These are phyloP conservation scores for Isoetes taiwanensis DNA, from an alignment of 75 land plant genomes.

Conservation along the genomic window DNA sequence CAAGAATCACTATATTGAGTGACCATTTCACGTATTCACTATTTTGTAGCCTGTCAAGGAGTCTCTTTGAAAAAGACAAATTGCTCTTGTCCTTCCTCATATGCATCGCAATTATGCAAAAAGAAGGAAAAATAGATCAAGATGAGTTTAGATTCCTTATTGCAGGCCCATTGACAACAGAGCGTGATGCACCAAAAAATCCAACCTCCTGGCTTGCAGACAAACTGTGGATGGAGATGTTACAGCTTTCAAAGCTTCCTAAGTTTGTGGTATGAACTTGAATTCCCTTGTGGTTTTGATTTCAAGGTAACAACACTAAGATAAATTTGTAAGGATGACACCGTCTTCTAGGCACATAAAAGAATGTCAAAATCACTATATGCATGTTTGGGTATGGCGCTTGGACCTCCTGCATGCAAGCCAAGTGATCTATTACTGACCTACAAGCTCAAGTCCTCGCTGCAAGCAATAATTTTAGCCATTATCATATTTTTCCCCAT, in stretches of 20 bases:
- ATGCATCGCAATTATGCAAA: constrained; percentile 11
- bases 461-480: too few relatives aligned
- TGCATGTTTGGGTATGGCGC: too few relatives aligned
- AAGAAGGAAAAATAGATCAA: constrained; percentile 7
- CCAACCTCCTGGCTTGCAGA: constrained; percentile 27
- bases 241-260: constrained; percentile 14
- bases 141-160: constrained; percentile 22
- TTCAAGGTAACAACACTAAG: not conserved
- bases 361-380: too few relatives aligned
- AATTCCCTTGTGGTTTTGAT: not conserved
- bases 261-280: not conserved
- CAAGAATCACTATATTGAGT: constrained; percentile 16
- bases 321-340: not conserved
- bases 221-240: constrained; percentile 31
- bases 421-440: not conserved
- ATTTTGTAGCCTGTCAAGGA: constrained; percentile 25
- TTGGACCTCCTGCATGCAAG: constrained; percentile 9
- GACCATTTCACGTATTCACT: constrained; percentile 23
- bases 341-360: too few relatives aligned
- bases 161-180: constrained; percentile 16
- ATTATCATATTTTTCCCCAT: too few relatives aligned
- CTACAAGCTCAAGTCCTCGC: too few relatives aligned
- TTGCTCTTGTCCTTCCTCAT: constrained; percentile 20
- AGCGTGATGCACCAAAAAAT: constrained; percentile 7
- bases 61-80: constrained; percentile 32